phyloP scores from a whole-genome alignment of 805 yeast genomes.

The Dipodascopsis uninucleata region DNA sequence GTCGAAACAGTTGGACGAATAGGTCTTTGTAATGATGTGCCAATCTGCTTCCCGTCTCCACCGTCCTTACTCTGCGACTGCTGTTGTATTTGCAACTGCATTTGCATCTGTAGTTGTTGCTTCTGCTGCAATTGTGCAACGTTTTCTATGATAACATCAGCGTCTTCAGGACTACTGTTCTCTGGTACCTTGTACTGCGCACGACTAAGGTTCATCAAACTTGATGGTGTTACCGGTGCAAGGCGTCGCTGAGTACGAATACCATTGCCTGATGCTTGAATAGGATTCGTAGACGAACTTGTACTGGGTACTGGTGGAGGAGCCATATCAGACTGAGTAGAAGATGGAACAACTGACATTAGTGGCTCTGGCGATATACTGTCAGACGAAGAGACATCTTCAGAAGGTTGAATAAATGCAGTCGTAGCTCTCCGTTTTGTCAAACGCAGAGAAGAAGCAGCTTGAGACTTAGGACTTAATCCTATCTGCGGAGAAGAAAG shows the following conservation, averaged over 20 bases:
- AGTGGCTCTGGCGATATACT: conserved; percentile 26
- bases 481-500: no score
- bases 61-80: conserved; percentile 17
- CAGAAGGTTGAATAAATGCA: conserved; percentile 10
- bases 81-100: conserved; percentile 7
- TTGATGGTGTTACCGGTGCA: conserved; percentile 36
- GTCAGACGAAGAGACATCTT: conserved; percentile 19
- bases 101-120: conserved; percentile 12
- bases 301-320: conserved; percentile 25
- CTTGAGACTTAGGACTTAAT: no score
- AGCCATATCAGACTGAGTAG: no score
- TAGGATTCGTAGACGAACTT: background rate
- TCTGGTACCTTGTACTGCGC: conserved; percentile 16
- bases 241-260: conserved; percentile 6
- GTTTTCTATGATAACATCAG: conserved; percentile 23
- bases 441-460: conserved; percentile 10
- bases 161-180: conserved; percentile 28
- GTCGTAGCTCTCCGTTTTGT: conserved; percentile 23
- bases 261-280: no score
- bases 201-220: conserved; percentile 32
- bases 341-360: conserved; percentile 15
- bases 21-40: conserved; percentile 1
- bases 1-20: background rate
- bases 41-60: conserved; percentile 4
- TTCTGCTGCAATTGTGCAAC: conserved; percentile 27